A percentile compares a stretch with the other conserved stretches of the same genome.
phyloP scores from a whole-genome alignment of 179 eudicot species.

The Silene noctiflora region DNA sequence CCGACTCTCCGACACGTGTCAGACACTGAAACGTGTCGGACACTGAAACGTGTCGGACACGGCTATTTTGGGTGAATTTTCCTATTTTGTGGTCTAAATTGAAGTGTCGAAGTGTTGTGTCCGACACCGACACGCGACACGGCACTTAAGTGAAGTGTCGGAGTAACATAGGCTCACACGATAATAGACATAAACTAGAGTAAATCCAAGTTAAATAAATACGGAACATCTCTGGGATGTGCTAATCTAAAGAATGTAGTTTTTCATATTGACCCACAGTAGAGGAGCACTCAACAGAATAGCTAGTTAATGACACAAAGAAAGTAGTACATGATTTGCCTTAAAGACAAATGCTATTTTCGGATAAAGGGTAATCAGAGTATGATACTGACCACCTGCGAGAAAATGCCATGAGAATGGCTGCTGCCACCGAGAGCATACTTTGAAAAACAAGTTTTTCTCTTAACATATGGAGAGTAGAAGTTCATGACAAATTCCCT shows the following conservation, averaged over 20 bases:
- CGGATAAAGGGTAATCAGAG: neutral
- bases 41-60: no score
- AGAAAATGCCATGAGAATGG: conserved; percentile 28
- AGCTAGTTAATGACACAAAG: neutral
- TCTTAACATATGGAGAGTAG: conserved; percentile 35
- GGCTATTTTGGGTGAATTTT: no score
- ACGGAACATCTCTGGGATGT: neutral
- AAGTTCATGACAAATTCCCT: conserved; percentile 34
- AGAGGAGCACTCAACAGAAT: conserved; percentile 4
- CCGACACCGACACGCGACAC: no score
- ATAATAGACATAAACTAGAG: neutral
- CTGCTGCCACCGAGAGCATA: conserved; percentile 18
- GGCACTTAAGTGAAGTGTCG: no score
- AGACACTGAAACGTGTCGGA: no score
- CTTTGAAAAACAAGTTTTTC: conserved; percentile 43
- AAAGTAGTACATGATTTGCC: neutral
- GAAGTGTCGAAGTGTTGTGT: no score
- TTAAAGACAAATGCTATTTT: neutral
- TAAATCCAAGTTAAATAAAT: no score
- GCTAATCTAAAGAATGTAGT: neutral
- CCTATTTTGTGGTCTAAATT: no score
- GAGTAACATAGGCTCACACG: no score
- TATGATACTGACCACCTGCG: conserved; percentile 31
- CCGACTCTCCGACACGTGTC: no score
- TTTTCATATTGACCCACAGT: neutral